These are phyloP conservation scores for Physcomitrellopsis africana DNA, from an alignment of 225 moss, liverwort and hornwort genomes.

Conservation along the genomic window DNA sequence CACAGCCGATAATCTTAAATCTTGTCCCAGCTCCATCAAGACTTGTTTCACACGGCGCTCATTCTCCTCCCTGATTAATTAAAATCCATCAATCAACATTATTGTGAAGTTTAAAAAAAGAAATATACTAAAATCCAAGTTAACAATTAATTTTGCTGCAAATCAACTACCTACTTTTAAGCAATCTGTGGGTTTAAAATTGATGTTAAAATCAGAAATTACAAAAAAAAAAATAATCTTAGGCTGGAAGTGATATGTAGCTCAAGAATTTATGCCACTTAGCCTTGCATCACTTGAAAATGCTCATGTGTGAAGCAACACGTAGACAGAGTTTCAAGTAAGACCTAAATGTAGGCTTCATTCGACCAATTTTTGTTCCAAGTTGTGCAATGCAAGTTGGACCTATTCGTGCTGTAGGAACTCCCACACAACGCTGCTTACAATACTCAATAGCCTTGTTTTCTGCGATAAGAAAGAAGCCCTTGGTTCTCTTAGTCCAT, in stretches of 20 bases:
- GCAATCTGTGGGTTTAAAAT: not conserved
- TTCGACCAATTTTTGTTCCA: conserved; percentile 83
- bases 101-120: conserved; percentile 9
- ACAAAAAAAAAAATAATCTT: not conserved
- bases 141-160: conserved; percentile 7
- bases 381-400: conserved; percentile 84
- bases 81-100: conserved; percentile 15
- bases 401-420: conserved; percentile 69
- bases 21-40: conserved; percentile 80
- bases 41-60: conserved; percentile 92
- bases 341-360: conserved; percentile 86
- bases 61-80: conserved; percentile 73
- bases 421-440: conserved; percentile 88
- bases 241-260: not conserved
- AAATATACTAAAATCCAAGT: conserved; percentile 19
- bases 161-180: not conserved
- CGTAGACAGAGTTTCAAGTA: conserved; percentile 21
- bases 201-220: not conserved
- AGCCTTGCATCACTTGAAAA: not conserved
- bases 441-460: conserved; percentile 83
- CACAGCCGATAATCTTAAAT: conserved; percentile 72
- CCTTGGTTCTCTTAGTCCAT: conserved; percentile 9
- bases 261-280: not conserved
- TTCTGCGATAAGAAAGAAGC: conserved; percentile 55
- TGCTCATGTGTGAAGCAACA: not conserved